phyloP scores from a whole-genome alignment of 2,329 filamentous ascomycete genomes.

The Pyricularia pennisetigena region DNA sequence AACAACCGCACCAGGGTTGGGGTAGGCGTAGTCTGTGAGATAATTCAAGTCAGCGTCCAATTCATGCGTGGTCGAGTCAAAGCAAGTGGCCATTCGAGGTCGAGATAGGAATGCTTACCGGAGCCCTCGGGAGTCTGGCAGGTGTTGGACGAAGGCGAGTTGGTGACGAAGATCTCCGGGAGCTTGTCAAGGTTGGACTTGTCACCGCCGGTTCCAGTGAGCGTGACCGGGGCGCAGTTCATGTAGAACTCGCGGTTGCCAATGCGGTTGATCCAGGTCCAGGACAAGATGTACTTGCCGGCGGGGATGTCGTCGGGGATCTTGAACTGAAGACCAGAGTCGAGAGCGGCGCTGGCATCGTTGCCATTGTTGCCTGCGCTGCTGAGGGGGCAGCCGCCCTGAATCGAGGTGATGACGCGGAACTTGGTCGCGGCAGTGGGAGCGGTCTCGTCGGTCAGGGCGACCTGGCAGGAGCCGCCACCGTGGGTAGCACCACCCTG shows the following conservation, averaged over 20 bases:
- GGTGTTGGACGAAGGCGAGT: slow-evolving; percentile 39
- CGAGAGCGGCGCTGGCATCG: slow-evolving; percentile 30
- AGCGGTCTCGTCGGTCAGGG: slow-evolving; percentile 66
- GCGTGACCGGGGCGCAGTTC: slow-evolving; percentile 74
- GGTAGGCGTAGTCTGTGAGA: slow-evolving; percentile 51
- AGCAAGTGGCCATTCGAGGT: no score
- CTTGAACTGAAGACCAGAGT: slow-evolving; percentile 55
- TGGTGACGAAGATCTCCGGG: slow-evolving; percentile 68
- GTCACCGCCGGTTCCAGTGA: slow-evolving; percentile 44
- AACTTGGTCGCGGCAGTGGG: slow-evolving; percentile 60
- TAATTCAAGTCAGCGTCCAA: not conserved
- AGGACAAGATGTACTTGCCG: slow-evolving; percentile 74
- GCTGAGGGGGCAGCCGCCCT: slow-evolving; percentile 71
- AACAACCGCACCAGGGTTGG: slow-evolving; percentile 52
- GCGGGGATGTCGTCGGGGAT: slow-evolving; percentile 63
- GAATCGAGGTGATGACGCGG: slow-evolving; percentile 83
- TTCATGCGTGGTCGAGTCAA: not conserved
- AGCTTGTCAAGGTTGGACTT: slow-evolving; percentile 48
- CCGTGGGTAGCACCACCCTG: slow-evolving; percentile 70
- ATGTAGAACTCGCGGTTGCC: slow-evolving; percentile 97
- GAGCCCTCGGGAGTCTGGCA: slow-evolving; percentile 44
- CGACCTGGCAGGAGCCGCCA: slow-evolving; percentile 86
- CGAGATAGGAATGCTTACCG: not conserved
- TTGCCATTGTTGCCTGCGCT: slow-evolving; percentile 46
- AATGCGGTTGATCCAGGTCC: slow-evolving; percentile 91